Conservation (phyloP, 768 basidiomycete genomes). For the Lentinula aciculospora region DNA sequence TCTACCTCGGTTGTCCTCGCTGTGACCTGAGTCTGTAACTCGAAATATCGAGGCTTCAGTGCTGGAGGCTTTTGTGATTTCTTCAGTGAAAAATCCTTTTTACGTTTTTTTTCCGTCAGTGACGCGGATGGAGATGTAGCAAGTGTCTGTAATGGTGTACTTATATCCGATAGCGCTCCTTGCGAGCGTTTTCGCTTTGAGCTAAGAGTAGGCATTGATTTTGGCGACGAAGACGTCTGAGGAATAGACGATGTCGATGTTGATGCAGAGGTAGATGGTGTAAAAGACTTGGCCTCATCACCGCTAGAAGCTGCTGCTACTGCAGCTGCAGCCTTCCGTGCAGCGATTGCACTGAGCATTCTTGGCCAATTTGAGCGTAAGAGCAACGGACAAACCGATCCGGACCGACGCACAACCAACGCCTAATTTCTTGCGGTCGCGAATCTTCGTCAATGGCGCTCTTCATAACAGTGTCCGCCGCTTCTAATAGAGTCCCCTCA, state of each 20-base stretch:
- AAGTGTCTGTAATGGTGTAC: constrained; percentile 6
- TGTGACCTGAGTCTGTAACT: background rate
- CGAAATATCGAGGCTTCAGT: constrained; percentile 27
- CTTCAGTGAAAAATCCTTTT: constrained; percentile 16
- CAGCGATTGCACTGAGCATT: constrained; percentile 73
- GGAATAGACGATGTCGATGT: constrained; percentile 9
- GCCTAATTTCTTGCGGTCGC: too few species aligned
- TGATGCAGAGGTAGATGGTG: constrained; percentile 11
- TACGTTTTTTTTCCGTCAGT: constrained; percentile 20
- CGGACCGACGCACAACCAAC: too few species aligned
- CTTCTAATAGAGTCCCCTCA: constrained; percentile 21
- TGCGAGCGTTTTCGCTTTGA: constrained; percentile 41
- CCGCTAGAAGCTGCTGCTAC: constrained; percentile 12
- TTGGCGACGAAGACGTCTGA: constrained; percentile 4
- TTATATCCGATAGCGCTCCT: background rate
- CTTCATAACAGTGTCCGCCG: constrained; percentile 13
- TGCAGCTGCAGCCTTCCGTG: constrained; percentile 46
- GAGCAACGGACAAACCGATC: background rate
- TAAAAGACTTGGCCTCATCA: background rate
- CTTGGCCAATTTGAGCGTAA: too few species aligned
- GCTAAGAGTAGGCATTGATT: constrained; percentile 12
- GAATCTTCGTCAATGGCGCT: background rate
- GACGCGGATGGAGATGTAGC: constrained; percentile 13
- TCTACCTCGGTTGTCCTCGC: background rate
- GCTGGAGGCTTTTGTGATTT: constrained; percentile 15